Conservation (phyloP, 108 stramenopile genomes). For the Pseudonitzschia delicatissima region DNA sequence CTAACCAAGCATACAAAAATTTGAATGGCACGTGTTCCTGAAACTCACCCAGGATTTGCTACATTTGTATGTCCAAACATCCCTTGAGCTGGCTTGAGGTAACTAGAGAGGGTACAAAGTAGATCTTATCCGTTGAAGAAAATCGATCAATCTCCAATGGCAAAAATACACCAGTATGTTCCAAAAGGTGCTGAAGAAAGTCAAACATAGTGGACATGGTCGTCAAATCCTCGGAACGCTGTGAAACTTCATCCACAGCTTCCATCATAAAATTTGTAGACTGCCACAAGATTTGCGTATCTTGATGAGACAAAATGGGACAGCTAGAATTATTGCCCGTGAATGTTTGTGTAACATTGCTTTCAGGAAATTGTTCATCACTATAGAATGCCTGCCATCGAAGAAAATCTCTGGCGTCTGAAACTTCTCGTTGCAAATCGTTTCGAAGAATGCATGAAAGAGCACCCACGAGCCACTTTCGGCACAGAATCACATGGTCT, state of each 20-base stretch:
- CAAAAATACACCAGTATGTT: constrained; percentile 64
- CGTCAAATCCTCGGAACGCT: constrained; percentile 38
- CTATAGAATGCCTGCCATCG: constrained; percentile 41
- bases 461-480: constrained; percentile 75
- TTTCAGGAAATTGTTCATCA: constrained; percentile 44
- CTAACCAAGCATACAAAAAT: too few relatives aligned
- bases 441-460: constrained; percentile 66
- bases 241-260: constrained; percentile 57
- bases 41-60: constrained; percentile 51
- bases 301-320: constrained; percentile 43
- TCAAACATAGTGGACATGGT: constrained; percentile 52
- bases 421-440: constrained; percentile 48
- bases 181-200: constrained; percentile 66
- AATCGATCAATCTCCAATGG: constrained; percentile 57
- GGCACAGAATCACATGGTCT: constrained; percentile 62
- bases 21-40: background rate
- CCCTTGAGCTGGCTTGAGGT: constrained; percentile 43
- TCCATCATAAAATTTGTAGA: constrained; percentile 70
- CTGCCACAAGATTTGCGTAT: constrained; percentile 65
- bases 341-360: constrained; percentile 36
- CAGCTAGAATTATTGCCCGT: constrained; percentile 33
- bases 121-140: constrained; percentile 40
- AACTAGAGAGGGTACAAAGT: constrained; percentile 74
- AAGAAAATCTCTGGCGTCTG: constrained; percentile 42
- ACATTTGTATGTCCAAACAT: constrained; percentile 77